Conservation (phyloP, 2,329 filamentous ascomycete species). For the Claviceps sp. region DNA sequence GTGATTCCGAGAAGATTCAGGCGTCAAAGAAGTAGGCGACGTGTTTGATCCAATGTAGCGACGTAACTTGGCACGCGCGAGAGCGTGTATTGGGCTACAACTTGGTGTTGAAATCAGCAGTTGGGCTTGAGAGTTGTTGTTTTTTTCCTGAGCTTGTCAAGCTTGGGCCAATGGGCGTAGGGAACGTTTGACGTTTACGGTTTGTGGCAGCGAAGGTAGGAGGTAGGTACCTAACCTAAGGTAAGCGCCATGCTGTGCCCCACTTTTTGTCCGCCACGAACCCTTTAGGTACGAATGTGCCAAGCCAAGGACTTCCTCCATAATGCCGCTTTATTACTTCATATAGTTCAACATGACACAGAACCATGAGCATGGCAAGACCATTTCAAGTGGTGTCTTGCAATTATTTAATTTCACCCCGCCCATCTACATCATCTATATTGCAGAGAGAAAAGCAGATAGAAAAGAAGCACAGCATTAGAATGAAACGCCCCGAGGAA, state of each 20-base stretch:
- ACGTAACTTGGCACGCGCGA: not conserved
- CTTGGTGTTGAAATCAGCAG: not conserved
- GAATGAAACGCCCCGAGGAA: too few relatives aligned
- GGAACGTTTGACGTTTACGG: not conserved
- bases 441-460: too few relatives aligned
- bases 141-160: conserved; percentile 8
- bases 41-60: not conserved
- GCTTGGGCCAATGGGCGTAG: conserved; percentile 21
- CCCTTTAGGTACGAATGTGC: not conserved
- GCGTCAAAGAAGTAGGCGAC: not conserved
- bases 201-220: too few relatives aligned
- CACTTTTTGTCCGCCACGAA: not conserved
- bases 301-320: too few relatives aligned
- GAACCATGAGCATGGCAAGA: too few relatives aligned
- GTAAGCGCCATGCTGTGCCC: not conserved
- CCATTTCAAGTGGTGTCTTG: too few relatives aligned
- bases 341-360: too few relatives aligned
- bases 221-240: too few relatives aligned
- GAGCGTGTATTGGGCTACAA: not conserved
- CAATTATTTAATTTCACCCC: too few relatives aligned
- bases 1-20: not conserved
- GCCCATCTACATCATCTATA: too few relatives aligned
- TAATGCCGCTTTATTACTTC: too few relatives aligned
- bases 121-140: not conserved
- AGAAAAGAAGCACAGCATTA: too few relatives aligned